Evolutionary conservation across 176 grass and related monocot species (phyloP), one percentile per base, ranked within the genome.

Genomic region (Zoysia pacifica): DNA sequence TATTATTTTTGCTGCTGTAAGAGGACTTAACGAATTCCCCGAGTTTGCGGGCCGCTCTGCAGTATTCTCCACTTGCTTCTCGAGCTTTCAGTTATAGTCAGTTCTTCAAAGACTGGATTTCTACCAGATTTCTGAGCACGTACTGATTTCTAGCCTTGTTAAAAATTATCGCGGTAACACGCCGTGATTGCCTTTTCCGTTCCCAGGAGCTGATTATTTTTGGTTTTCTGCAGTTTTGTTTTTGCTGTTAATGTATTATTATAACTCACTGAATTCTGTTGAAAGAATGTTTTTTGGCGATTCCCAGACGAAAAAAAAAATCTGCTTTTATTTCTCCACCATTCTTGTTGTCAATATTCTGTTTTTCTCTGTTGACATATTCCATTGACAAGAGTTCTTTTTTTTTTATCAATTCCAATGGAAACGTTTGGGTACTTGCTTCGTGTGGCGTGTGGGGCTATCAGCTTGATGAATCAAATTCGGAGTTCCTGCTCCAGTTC

Each of bases 21-120:
- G 77, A 55, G 43, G 40, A 42, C 11, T 62, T 76, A 89, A 78
- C 78, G 60, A 20, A 9, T 46, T 59, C 45, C 28, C 67, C 83
- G 43, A 67, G 70, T 83, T 74, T 59, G 38, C 39, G 28, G 28
- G 63, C 81, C 6, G 82, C 28, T 66, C 18, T 48, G 52, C 7
- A 52, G 15, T 47, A 63, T 62, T 18, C 42, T 62, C 77, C 50
- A 1, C 55, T 79, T 55, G n/a, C 51, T 79, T 48, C 61, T 81
- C 72, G 44, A 51, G 72, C 41, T 20, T 56, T 72, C 55, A 3
- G n/a, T 75, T 67, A 28, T 63, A 7, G n/a, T 20, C 49, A 7
- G 73, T 41, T n/a, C 28, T 48, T 58, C 18, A 55, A 44, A 59
- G 39, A 85, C 61, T 41, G 60, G 51, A 71, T 49, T 48, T 11